Base-by-base conservation (phyloP, 2,329 filamentous ascomycete genomes). In the Ophiostoma populinum region DNA sequence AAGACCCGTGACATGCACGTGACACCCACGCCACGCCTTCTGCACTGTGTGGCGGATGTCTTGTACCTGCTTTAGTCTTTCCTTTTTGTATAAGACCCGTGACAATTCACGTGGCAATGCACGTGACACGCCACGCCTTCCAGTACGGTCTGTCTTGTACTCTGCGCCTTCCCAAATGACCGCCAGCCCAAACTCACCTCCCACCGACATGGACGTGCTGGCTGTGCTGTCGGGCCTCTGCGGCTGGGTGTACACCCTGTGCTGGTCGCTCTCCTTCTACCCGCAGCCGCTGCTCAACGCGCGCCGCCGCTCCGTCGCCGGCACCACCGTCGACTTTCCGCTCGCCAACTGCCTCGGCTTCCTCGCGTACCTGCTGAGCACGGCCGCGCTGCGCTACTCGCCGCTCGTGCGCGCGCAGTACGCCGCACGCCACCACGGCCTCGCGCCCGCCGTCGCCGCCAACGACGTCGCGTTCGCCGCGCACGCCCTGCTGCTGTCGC, bases 181-280 rank as follows among this genome's bases (percentile, higher is more conserved):
- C n/a, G n/a, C n/a, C 15, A 17, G 18, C 15, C 20, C 18, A 13
- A n/a, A 9, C 7, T 10, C 22, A 24, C 12, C 9, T 24, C 15
- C 25, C 11, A 24, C 10, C n/a, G 8, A 20, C 16, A 47, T 47
- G 45, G 38, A 37, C 16, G 17, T 70, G 43, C 61, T 74, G 39
- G 45, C 52, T 20, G 46, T 62, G 38, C 36, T 70, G 13, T 73
- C 67, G 34, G 65, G 61, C 49, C 49, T 78, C 21, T 70, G 80
- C 46, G 80, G 80, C 54, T 85, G 80, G 78, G 57, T 76, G 49
- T 86, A 86, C 56, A 76, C 71, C 43, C 43, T 75, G 32, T 73
- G 69, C 55, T 90, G 87, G 87, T 87, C 80, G 10, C 58, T 76
- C 12, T 92, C 83, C 12, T 95, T 94, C 59, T 95, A 95, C 54